A percentile compares a stretch with the other conserved stretches of the same genome.
Conservation (phyloP, 1,139 yeast species). For the Candida sanyaensis region DNA sequence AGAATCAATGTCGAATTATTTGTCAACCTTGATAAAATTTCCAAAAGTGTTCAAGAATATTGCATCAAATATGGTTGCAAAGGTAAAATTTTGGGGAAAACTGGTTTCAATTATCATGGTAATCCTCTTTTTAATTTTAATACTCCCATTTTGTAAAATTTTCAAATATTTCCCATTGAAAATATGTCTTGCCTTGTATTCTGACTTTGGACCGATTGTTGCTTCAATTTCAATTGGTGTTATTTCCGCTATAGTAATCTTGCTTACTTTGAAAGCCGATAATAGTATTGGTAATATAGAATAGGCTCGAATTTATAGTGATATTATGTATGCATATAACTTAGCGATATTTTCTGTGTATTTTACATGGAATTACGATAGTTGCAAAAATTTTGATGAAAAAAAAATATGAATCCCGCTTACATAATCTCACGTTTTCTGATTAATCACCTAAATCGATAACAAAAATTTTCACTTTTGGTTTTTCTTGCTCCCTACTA, state of each 20-base stretch:
- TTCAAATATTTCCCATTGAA: background rate
- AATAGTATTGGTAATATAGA: no score
- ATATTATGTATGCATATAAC: no score
- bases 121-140: background rate
- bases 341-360: background rate
- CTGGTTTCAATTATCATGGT: background rate
- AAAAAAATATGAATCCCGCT: no score
- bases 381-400: no score
- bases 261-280: no score
- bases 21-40: background rate
- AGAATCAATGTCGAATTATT: background rate
- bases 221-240: background rate
- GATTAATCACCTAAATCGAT: background rate
- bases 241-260: background rate
- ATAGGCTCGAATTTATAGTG: no score
- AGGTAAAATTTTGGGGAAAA: no score
- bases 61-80: background rate
- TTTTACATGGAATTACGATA: no score
- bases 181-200: background rate
- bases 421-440: constrained; percentile 4
- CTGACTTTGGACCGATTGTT: background rate
- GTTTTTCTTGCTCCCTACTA: background rate
- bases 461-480: background rate
- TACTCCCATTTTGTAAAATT: background rate
- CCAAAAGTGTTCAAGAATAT: background rate